These are phyloP conservation scores for Dothistroma pini DNA, from an alignment of 2,329 filamentous ascomycete species.

Conservation along the genomic window DNA sequence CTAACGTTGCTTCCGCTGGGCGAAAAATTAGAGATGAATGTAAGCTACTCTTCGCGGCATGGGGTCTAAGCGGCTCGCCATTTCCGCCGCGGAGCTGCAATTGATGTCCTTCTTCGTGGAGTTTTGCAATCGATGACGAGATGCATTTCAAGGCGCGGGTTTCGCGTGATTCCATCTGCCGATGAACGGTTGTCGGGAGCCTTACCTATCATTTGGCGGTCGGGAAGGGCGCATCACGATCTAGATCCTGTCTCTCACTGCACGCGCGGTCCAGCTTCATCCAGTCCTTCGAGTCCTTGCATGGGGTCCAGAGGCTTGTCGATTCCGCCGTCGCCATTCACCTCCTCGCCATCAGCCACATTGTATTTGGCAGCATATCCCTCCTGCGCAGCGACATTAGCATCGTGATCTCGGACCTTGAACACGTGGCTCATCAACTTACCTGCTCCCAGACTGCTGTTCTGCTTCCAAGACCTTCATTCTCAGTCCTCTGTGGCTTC, in stretches of 20 bases:
- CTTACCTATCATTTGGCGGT: no score
- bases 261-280: constrained; percentile 87
- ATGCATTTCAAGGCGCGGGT: no score
- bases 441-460: constrained; percentile 98
- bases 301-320: constrained; percentile 58
- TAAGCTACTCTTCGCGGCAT: no score
- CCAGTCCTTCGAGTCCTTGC: constrained; percentile 89
- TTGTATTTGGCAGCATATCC: constrained; percentile 88
- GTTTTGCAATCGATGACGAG: no score
- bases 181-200: no score
- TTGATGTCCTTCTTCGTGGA: no score
- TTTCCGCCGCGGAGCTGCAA: no score
- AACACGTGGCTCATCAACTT: constrained; percentile 23
- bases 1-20: no score
- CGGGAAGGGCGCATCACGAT: no score
- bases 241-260: constrained; percentile 47
- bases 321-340: constrained; percentile 49
- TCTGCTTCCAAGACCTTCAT: constrained; percentile 85
- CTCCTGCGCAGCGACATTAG: constrained; percentile 58
- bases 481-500: constrained; percentile 84
- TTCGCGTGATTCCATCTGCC: no score
- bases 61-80: no score
- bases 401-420: background rate
- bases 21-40: no score
- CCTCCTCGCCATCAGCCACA: constrained; percentile 72